Evolutionary conservation across 129 eudicot genomes (phyloP).

Genomic region (Flaveria sonorensis): DNA sequence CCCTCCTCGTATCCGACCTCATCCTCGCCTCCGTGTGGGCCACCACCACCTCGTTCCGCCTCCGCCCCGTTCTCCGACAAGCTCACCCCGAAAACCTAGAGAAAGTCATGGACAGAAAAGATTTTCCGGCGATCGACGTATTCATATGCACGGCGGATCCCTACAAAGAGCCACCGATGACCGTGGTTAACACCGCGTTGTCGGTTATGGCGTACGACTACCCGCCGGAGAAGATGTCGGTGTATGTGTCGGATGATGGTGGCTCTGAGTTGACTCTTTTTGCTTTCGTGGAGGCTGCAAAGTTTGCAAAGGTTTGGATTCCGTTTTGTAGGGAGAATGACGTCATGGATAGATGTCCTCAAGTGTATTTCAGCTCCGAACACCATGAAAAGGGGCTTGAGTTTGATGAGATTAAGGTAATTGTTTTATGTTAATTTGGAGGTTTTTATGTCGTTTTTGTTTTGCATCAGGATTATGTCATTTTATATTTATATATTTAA

Average conservation of each 20-base stretch:
- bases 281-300: conserved; percentile 77
- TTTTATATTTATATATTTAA: too few species aligned
- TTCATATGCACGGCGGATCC: conserved; percentile 84
- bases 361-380: conserved; percentile 48
- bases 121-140: conserved; percentile 55
- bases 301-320: conserved; percentile 66
- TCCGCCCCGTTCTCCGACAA: conserved; percentile 45
- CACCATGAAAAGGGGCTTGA: conserved; percentile 1
- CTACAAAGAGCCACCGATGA: conserved; percentile 62
- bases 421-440: too few species aligned
- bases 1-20: conserved; percentile 48
- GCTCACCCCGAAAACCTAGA: conserved; percentile 49
- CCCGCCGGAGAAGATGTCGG: conserved; percentile 63
- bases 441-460: too few species aligned
- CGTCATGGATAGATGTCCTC: conserved; percentile 58
- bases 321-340: conserved; percentile 65
- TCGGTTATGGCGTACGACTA: conserved; percentile 79
- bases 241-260: conserved; percentile 85
- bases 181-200: conserved; percentile 58
- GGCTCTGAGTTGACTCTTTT: conserved; percentile 67
- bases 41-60: conserved; percentile 47
- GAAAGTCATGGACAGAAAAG: conserved; percentile 25
- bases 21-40: conserved; percentile 54
- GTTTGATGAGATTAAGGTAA: conserved; percentile 53
- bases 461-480: too few species aligned